These are phyloP conservation scores for Hapsidospora chrysogenum DNA, from an alignment of 495 filamentous ascomycete genomes.

Conservation along the genomic window DNA sequence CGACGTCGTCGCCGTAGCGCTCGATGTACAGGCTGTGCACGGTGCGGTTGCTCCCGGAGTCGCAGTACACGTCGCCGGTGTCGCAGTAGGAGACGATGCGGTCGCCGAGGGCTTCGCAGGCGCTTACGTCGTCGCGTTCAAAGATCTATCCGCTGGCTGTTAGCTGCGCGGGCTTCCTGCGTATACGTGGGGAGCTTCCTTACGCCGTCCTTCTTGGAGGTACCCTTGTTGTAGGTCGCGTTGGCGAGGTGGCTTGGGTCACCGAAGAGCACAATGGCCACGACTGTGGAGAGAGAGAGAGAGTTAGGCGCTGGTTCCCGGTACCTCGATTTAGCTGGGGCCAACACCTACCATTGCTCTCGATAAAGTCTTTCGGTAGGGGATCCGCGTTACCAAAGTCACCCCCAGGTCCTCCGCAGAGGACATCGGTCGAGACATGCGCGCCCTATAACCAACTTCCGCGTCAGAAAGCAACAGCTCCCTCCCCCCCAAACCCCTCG, in stretches of 20 bases:
- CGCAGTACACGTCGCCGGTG: constrained; percentile 12
- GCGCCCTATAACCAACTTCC: not conserved
- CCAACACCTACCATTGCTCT: constrained; percentile 1
- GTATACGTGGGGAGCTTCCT: not conserved
- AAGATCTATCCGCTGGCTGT: constrained; percentile 11
- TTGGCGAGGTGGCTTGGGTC: constrained; percentile 8
- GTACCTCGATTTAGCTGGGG: not conserved
- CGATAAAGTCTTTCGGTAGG: not conserved
- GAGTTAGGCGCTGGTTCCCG: not conserved
- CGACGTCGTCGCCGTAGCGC: constrained; percentile 8
- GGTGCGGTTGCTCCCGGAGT: constrained; percentile 4
- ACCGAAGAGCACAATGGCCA: constrained; percentile 9
- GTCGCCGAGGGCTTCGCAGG: constrained; percentile 7
- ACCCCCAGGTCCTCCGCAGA: constrained; percentile 1
- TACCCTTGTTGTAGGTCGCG: constrained; percentile 8
- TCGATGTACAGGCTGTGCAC: constrained; percentile 10
- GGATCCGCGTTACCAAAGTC: not conserved
- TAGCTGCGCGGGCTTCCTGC: no score
- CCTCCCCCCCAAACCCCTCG: not conserved
- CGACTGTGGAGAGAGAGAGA: constrained; percentile 5
- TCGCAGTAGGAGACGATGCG: constrained; percentile 10
- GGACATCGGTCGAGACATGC: not conserved
- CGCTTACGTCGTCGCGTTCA: constrained; percentile 4
- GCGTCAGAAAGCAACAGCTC: not conserved
- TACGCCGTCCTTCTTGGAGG: constrained; percentile 7